Percentiles rank a stretch among this genome's conserved stretches.
These are phyloP conservation scores for Trichoderma harzianum DNA, from an alignment of 2,329 filamentous ascomycete genomes.

Conservation along the genomic window DNA sequence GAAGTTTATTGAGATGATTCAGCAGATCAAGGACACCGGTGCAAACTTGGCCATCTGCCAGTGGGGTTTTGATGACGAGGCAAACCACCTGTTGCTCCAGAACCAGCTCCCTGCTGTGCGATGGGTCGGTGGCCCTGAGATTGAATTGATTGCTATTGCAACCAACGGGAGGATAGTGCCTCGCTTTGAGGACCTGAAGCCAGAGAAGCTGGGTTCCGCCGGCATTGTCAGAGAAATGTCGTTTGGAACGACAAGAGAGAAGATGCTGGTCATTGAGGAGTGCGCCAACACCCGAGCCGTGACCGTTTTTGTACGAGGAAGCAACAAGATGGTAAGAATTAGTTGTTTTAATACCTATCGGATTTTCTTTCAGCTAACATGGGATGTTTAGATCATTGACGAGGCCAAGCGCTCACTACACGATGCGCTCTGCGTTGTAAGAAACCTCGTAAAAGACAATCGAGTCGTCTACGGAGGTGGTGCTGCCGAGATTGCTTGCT, in stretches of 20 bases:
- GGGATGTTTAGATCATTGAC: constrained; percentile 75
- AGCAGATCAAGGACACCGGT: constrained; percentile 95
- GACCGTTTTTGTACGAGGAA: constrained; percentile 92
- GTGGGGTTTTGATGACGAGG: constrained; percentile 99
- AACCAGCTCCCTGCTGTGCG: constrained; percentile 93
- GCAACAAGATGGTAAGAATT: constrained; percentile 92
- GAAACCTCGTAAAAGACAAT: constrained; percentile 94
- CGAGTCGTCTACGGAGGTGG: constrained; percentile 96
- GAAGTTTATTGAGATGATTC: constrained; percentile 98
- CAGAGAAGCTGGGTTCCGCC: constrained; percentile 86
- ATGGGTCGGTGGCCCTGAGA: constrained; percentile 98
- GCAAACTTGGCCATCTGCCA: constrained; percentile 98
- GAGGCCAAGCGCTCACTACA: constrained; percentile 97
- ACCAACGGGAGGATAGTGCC: constrained; percentile 98
- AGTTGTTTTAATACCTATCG: not conserved
- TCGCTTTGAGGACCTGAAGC: constrained; percentile 87
- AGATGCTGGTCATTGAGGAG: constrained; percentile 99
- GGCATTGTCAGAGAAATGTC: constrained; percentile 91
- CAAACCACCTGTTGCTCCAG: constrained; percentile 93
- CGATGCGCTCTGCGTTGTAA: constrained; percentile 94
- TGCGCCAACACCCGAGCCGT: constrained; percentile 97
- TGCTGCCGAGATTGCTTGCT: constrained; percentile 95
- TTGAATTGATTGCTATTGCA: constrained; percentile 96
- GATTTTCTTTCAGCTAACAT: constrained; percentile 22
- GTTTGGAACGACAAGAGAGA: constrained; percentile 95